Evolutionary conservation across 805 yeast genomes (phyloP).

Genomic region (Maudiozyma turicensis): DNA sequence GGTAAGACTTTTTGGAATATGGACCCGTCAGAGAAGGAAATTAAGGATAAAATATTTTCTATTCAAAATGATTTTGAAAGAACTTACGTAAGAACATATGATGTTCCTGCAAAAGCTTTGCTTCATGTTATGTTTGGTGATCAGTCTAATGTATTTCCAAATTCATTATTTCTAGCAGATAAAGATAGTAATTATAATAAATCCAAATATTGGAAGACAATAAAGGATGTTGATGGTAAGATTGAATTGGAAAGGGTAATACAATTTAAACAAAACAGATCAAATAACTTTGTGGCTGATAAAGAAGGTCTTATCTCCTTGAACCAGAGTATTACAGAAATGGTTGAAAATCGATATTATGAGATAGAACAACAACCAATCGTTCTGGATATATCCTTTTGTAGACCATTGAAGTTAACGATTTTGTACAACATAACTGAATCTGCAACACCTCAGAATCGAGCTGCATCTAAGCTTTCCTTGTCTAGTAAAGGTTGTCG

Average conservation of each 20-base stretch:
- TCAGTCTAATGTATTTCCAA: slow-evolving; percentile 41
- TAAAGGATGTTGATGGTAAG: slow-evolving; percentile 3
- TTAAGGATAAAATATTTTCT: slow-evolving; percentile 6
- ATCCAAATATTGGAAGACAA: slow-evolving; percentile 14
- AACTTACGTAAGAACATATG: slow-evolving; percentile 31
- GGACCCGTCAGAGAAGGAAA: slow-evolving; percentile 2
- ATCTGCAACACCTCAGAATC: slow-evolving; percentile 5
- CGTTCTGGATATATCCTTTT: slow-evolving; percentile 37
- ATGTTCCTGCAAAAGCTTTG: slow-evolving; percentile 67
- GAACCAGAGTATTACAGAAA: slow-evolving; percentile 42
- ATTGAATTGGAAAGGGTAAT: slow-evolving; percentile 17
- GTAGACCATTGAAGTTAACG: slow-evolving; percentile 31
- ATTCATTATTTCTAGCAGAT: slow-evolving; percentile 10
- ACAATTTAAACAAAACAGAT: slow-evolving; percentile 22
- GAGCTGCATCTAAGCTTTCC: slow-evolving; percentile 1
- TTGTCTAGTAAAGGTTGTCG: slow-evolving; percentile 5
- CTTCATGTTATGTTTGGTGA: slow-evolving; percentile 78
- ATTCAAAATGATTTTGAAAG: slow-evolving; percentile 31
- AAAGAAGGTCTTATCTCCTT: slow-evolving; percentile 5
- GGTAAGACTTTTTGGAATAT: slow-evolving; percentile 10
- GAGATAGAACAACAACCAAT: slow-evolving; percentile 44
- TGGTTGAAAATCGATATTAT: slow-evolving; percentile 46
- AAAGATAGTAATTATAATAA: slow-evolving; percentile 30
- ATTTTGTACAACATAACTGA: slow-evolving; percentile 19
- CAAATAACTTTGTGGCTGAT: slow-evolving; percentile 14